phyloP scores from a whole-genome alignment of 2,329 filamentous ascomycete genomes.

The Colletotrichum tanaceti region DNA sequence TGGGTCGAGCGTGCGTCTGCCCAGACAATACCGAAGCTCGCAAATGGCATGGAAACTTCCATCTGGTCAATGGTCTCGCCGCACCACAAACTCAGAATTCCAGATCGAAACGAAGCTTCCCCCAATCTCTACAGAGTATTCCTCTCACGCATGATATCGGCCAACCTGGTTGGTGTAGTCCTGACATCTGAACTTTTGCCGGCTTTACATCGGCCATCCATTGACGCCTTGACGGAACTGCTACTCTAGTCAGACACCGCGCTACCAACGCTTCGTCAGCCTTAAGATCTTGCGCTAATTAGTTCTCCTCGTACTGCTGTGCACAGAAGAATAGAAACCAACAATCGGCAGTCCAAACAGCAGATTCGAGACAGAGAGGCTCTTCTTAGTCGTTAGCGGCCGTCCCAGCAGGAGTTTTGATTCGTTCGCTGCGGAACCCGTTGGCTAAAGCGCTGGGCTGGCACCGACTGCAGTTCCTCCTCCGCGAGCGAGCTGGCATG shows the following conservation, averaged over 20 bases:
- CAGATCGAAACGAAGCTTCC: conserved; percentile 30
- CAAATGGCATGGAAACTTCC: conserved; percentile 22
- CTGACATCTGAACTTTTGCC: conserved; percentile 21
- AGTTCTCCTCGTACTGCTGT: conserved; percentile 1
- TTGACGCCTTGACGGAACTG: conserved; percentile 21
- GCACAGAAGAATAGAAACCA: not conserved
- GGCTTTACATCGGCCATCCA: conserved; percentile 11
- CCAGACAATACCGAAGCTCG: conserved; percentile 8
- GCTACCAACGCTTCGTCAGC: conserved; percentile 18
- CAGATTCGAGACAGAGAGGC: not conserved
- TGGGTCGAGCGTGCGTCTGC: conserved; percentile 8
- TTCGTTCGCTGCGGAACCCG: conserved; percentile 5
- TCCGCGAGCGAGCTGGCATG: conserved; percentile 24
- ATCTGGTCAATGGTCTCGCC: conserved; percentile 22
- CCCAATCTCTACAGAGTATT: not conserved
- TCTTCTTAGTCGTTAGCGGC: conserved; percentile 6
- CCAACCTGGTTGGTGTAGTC: conserved; percentile 9
- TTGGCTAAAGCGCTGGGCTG: conserved; percentile 20
- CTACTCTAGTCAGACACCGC: conserved; percentile 16
- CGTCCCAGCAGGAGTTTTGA: conserved; percentile 10
- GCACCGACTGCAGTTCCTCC: not conserved
- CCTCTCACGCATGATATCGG: conserved; percentile 12
- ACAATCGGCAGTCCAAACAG: not conserved
- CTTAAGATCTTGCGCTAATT: conserved; percentile 20
- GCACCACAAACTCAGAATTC: conserved; percentile 27